Base-by-base conservation (phyloP, 2,329 filamentous ascomycete genomes). In the Basipetospora chlamydospora region DNA sequence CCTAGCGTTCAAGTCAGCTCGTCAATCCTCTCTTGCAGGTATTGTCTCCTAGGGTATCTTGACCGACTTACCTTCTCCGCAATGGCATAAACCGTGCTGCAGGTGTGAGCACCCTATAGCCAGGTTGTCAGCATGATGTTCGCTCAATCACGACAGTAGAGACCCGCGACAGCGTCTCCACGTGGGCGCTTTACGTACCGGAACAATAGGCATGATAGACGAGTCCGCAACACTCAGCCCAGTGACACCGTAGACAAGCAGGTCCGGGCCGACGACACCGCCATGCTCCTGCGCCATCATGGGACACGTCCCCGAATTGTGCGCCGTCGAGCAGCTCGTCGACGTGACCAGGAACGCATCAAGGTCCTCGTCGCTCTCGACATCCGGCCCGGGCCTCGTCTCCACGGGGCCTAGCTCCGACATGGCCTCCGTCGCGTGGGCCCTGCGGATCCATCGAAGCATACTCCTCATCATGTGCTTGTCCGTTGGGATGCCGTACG, bases 401-500 rank as follows among this genome's bases (percentile, higher is more conserved):
- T 50, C 55, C 44, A 63, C 64, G 6, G 41, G 41, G 7, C 38
- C 34, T 3, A 43, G 34, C n/a, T 33, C 32, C 29, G 29, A 17
- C 18, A 45, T 35, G 6, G 39, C 34, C 29, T 33, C 23, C 3
- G 43, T 43, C 17, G 38, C 33, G 25, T 45, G 43, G 17, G 55
- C 51, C 10, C 57, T 48, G 10, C 66, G 61, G 1, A 58, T 51
- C 25, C 63, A 58, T 30, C 57, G 43, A 41, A 70, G 47, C 3
- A 56, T 63, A 41, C 70, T 63, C 20, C 57, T 53, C 12, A 67
- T 38, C 2, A 64, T 63, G 22, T 58, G 45, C 1, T 66, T 48
- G 40, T 70, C 66, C 10, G 56, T 50, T 26, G 63, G 63, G 3
- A 55, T 53, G 32, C 54, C 49, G 60, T 49, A 64, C 43, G 58